Conservation (phyloP, 164 flowering plant species). For the Tinospora cordifolia region DNA sequence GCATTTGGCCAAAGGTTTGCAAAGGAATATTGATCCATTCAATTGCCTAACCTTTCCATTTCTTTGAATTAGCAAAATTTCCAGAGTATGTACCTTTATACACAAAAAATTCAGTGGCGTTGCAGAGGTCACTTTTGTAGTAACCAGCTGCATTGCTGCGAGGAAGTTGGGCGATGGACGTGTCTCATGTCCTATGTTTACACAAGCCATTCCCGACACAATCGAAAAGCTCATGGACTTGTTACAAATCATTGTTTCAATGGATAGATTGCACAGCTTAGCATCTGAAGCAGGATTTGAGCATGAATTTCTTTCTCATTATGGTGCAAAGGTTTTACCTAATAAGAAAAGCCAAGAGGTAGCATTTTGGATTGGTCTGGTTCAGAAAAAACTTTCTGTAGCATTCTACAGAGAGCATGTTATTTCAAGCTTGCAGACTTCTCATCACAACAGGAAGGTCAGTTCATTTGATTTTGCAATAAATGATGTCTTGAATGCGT, state of each 20-base stretch:
- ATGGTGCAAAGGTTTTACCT: slow-evolving; percentile 38
- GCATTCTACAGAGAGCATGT: slow-evolving; percentile 46
- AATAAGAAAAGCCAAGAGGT: slow-evolving; percentile 31
- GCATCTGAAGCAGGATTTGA: slow-evolving; percentile 58
- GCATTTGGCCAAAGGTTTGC: slow-evolving; percentile 50
- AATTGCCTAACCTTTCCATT: background rate
- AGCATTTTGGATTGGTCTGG: slow-evolving; percentile 57
- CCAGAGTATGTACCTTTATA: slow-evolving; percentile 15
- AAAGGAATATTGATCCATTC: too few relatives aligned
- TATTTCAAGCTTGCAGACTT: slow-evolving; percentile 16
- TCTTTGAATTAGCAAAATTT: background rate
- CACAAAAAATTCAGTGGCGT: slow-evolving; percentile 45
- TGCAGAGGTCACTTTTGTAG: slow-evolving; percentile 54
- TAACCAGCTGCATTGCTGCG: slow-evolving; percentile 47
- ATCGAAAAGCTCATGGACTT: slow-evolving; percentile 39
- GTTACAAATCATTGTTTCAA: slow-evolving; percentile 30
- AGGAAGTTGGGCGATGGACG: slow-evolving; percentile 40
- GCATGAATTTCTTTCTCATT: slow-evolving; percentile 44
- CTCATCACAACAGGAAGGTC: slow-evolving; percentile 34
- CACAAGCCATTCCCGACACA: slow-evolving; percentile 28
- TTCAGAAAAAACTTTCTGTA: slow-evolving; percentile 36
- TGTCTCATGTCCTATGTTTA: slow-evolving; percentile 28
- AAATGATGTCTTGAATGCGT: too few relatives aligned
- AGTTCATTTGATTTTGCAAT: background rate
- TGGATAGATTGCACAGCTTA: slow-evolving; percentile 39